Base-by-base conservation (phyloP, 2,329 filamentous ascomycete genomes). In the Amauroascus niger region DNA sequence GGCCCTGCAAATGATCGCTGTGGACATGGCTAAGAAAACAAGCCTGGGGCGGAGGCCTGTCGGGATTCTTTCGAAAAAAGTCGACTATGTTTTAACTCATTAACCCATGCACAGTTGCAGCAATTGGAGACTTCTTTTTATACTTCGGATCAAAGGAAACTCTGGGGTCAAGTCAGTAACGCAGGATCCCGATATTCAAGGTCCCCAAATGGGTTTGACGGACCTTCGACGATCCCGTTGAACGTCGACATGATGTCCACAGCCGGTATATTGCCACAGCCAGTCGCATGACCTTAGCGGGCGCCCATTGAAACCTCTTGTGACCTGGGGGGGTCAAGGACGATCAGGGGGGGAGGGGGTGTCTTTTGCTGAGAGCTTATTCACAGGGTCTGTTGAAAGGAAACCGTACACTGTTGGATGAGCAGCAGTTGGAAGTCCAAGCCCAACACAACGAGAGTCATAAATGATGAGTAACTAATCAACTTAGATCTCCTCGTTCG, bases 11-110 rank as follows among this genome's bases (percentile, higher is more conserved):
- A 69, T 96, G 91, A 62, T 96, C 90, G 59, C 86, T 94, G 65
- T 96, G 91, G 1, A 94, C 82, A 77, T 97, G 91, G 68, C 87
- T 94, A 24, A 97, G 76, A 65, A 97, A 95, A 67, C 86, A 93
- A 14, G 87, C 89, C 53, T 93, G 70, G 0, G 88, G 86, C 3
- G 85, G 78, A 14, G 70, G 76, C 14, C 69, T 69, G 5, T 73
- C 73, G 3, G 74, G 70, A 45, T 76, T 74, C 14, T 70, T 72
- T 22, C 87, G 80, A 62, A 96, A 96, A 71, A 83, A 88, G 69
- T 96, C 90, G 59, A 96, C 84, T 87, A 53, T 8, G 35, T 49
- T 39, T 43, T 28, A 2, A 9, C 37, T 26, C 13, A 40, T 22
- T n/a, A 9, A n/a, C 8, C 28, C 28, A 22, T 43, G 8, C 18